Base-by-base conservation (phyloP, 2,329 filamentous ascomycete genomes). In the Curvularia spicifera region DNA sequence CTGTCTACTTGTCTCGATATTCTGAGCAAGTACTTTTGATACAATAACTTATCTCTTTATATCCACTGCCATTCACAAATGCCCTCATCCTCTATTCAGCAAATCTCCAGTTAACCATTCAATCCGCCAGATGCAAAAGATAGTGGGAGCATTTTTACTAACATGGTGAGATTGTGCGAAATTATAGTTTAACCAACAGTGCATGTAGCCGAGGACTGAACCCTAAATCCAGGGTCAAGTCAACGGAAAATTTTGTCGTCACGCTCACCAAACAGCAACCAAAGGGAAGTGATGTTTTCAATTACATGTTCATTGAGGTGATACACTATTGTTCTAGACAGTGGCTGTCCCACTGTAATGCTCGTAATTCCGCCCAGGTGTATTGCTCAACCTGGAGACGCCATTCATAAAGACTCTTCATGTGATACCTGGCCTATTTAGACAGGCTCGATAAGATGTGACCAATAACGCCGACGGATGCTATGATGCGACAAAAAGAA, bases 401-500 rank as follows among this genome's bases (percentile, higher is more conserved):
- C 55, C 37, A 9, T 15, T 57, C 44, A 49, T 54, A 26, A 43
- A 26, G 37, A 39, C 4, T 47, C 44, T 29, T 28, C 29, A 12
- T n/a, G 26, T 47, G n/a, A 15, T 24, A 2, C 44, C 33, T 47
- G 20, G 22, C 50, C 28, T 45, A 26, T 20, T 45, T 18, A 35
- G 12, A 29, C 22, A 20, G 57, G 20, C 44, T 50, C 8, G 12
- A 39, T 43, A 51, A 10, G 31, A 53, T 56, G 39, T 40, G 18
- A 57, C 55, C 51, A 55, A 56, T 43, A 71, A 68, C 68, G 63
- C 71, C 68, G 46, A 40, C 43, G 35, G 33, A 71, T 71, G 70
- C 65, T 56, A 28, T 50, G 52, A 46, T 67, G 44, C 56, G 31
- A 60, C 60, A 53, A 54, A 51, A 56, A 48, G 53, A 53, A 59